These are phyloP conservation scores for Biscutella auriculata DNA, from an alignment of 441 rosid species.

Conservation along the genomic window DNA sequence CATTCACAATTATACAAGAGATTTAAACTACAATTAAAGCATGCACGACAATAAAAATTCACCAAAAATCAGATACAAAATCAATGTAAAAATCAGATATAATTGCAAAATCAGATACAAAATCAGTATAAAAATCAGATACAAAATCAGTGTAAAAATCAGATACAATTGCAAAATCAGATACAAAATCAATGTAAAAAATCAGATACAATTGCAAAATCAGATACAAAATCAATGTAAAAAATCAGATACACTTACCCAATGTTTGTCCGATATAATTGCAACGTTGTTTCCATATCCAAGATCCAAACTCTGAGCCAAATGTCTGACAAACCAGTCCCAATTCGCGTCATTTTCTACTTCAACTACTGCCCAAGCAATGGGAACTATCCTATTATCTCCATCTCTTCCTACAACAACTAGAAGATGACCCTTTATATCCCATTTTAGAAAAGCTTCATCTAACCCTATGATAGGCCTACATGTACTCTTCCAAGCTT, in stretches of 20 bases:
- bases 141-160: too few species aligned
- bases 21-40: too few species aligned
- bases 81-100: too few species aligned
- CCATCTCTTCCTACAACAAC: background rate
- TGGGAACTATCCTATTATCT: background rate
- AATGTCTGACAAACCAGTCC: background rate
- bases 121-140: too few species aligned
- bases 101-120: too few species aligned
- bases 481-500: background rate
- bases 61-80: too few species aligned
- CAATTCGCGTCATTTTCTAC: background rate
- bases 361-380: background rate
- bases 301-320: background rate
- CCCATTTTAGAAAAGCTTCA: background rate
- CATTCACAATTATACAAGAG: too few species aligned
- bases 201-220: too few species aligned
- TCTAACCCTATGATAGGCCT: background rate
- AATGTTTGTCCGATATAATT: background rate
- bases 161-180: too few species aligned
- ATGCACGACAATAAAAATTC: too few species aligned
- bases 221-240: too few species aligned
- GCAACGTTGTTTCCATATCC: background rate
- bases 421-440: background rate
- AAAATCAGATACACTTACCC: background rate
- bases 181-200: too few species aligned